These are phyloP conservation scores for Ceratocystis harringtonii DNA, from an alignment of 2,329 filamentous ascomycete species.

Conservation along the genomic window DNA sequence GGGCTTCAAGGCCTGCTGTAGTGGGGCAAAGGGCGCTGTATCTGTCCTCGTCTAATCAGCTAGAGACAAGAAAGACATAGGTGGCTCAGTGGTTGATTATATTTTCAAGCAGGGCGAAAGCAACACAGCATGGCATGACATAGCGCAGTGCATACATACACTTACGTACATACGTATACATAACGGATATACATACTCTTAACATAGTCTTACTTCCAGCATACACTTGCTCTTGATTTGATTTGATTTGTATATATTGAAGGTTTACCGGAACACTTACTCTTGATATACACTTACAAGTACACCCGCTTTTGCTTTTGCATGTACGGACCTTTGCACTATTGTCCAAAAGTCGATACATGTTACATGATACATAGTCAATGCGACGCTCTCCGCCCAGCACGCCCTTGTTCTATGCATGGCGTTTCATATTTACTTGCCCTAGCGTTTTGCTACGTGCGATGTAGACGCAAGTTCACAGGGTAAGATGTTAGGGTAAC, in stretches of 20 bases:
- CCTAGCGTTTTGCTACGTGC: neutral
- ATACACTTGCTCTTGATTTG: neutral
- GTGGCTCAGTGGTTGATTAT: too few relatives aligned
- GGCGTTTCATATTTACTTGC: neutral
- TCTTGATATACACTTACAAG: neutral
- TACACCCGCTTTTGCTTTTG: neutral
- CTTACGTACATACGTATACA: neutral
- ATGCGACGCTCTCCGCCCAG: neutral
- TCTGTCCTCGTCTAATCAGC: neutral
- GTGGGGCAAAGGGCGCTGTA: neutral
- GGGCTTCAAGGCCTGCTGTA: neutral
- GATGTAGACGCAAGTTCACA: neutral
- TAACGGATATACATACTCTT: neutral
- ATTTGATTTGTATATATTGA: too few relatives aligned
- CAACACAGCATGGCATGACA: neutral
- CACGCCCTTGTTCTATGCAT: neutral
- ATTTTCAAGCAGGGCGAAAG: neutral
- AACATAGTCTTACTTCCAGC: neutral
- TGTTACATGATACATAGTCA: neutral
- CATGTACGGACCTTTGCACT: constrained; percentile 5
- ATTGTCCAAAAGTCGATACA: constrained; percentile 4
- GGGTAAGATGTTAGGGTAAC: neutral
- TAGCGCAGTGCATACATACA: neutral
- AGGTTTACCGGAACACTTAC: neutral
- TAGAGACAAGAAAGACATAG: too few relatives aligned